Evolutionary conservation across 176 grass and related monocot species (phyloP).

Genomic region (Canna indica): DNA sequence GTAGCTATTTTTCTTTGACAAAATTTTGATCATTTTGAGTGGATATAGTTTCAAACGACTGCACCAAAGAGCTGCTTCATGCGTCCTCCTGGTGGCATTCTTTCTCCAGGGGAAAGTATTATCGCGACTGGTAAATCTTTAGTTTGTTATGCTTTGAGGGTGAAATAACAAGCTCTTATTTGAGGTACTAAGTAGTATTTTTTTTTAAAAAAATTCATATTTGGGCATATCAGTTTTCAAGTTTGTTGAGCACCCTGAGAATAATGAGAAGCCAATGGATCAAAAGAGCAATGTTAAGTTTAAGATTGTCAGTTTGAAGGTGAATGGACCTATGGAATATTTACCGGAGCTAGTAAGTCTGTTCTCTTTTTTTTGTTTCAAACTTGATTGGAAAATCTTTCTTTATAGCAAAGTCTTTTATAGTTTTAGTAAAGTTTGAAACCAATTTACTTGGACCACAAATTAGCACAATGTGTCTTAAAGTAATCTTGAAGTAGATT

Average conservation of each 20-base stretch:
- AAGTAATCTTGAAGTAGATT: not conserved
- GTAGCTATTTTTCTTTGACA: not conserved
- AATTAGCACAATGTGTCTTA: too few relatives aligned
- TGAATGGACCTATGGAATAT: slow-evolving; percentile 92
- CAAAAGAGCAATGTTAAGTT: slow-evolving; percentile 97
- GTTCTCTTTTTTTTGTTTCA: not conserved
- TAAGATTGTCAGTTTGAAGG: slow-evolving; percentile 98
- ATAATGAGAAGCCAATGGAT: slow-evolving; percentile 75
- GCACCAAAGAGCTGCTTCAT: slow-evolving; percentile 97
- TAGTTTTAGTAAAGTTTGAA: not conserved
- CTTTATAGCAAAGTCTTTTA: not conserved
- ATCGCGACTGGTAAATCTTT: slow-evolving; percentile 77
- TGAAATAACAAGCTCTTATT: not conserved
- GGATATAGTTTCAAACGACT: slow-evolving; percentile 93
- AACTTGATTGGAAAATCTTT: not conserved
- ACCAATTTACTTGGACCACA: too few relatives aligned
- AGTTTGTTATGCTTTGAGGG: not conserved
- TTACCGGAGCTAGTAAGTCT: slow-evolving; percentile 65
- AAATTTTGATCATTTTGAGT: not conserved
- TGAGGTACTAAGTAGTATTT: slow-evolving; percentile 11
- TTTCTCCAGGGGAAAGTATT: slow-evolving; percentile 88
- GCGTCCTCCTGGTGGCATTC: slow-evolving; percentile 86
- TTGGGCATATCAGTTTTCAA: slow-evolving; percentile 71
- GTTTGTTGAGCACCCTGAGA: slow-evolving; percentile 96
- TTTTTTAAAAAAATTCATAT: slow-evolving; percentile 17